Base-by-base conservation (phyloP, 305 asterid species). In the Fraxinus albicans region DNA sequence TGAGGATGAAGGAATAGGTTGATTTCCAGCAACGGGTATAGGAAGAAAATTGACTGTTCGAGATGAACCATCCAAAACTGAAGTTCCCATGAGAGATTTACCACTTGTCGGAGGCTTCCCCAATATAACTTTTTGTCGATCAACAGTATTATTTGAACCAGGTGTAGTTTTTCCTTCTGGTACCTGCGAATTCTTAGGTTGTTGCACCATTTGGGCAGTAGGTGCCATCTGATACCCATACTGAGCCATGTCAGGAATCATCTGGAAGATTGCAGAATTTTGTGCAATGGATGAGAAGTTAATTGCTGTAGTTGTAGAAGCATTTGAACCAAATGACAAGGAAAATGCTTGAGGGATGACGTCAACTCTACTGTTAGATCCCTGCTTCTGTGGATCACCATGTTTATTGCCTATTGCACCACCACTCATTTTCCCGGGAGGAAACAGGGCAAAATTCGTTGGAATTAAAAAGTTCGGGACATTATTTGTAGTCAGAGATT, bases 221-320 rank as follows among this genome's bases (percentile, higher is more conserved):
- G 77, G 53, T 34, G 79, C 76, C 80, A 83, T 81, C 79, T 86
- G 89, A 79, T 74, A 77, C 67, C 87, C 83, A 44, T 81, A 83
- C 85, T 81, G 77, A 80, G 88, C 79, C 73, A 87, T 34, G 15
- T 87, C 90, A 33, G 90, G 91, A 42, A 85, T 88, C 89, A 88
- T 83, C 78, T 87, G 90, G 80, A 88, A 84, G 85, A 87, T 63
- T 25, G 81, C 77, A 35, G 88, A 34, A 19, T 72, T 86, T 70
- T 86, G 93, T 10, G 76, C 58, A 86, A 84, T 81, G 50, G 88
- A 79, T 38, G 90, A 84, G 82, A 87, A 80, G 78, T 86, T 84
- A 34, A 58, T 80, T 21, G 80, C 84, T 27, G 85, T 86, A 53
- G 77, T 76, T 47, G 88, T 38, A 4, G 89, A 80, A 83, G 86